Conservation (phyloP, 169 alveolate species). For the Plasmodium sp. region DNA sequence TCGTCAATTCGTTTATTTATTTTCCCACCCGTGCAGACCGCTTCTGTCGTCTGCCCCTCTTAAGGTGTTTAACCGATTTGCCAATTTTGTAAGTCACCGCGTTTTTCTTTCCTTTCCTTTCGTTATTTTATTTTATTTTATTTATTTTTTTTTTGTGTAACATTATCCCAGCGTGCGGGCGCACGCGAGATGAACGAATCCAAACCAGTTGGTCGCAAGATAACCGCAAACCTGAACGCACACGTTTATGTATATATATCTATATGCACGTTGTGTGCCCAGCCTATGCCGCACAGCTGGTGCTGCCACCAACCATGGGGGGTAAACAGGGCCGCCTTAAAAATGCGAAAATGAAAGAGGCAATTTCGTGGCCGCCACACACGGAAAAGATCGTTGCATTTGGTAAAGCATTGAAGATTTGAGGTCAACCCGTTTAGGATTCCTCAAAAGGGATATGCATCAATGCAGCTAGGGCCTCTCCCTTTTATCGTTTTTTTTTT, state of each 20-base stretch:
- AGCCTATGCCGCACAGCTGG: neutral
- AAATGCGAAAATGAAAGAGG: neutral
- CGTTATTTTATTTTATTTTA: neutral
- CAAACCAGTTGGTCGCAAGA: neutral
- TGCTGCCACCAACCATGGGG: neutral
- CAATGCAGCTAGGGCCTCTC: neutral
- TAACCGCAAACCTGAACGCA: neutral
- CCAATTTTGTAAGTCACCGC: neutral
- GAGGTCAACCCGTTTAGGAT: neutral
- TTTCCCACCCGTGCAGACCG: neutral
- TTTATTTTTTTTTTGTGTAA: neutral
- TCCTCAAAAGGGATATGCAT: neutral
- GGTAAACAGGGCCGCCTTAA: neutral
- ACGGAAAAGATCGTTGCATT: neutral
- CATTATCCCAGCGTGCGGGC: neutral
- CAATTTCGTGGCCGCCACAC: neutral
- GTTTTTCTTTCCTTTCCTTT: neutral
- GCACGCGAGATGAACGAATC: neutral
- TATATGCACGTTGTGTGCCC: neutral
- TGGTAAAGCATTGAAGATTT: neutral
- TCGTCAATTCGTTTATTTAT: neutral
- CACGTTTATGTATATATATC: neutral
- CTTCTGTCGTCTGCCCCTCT: neutral
- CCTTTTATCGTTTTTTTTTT: neutral
- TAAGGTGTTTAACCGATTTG: neutral